Percentiles rank a stretch among this genome's conserved stretches.
These are phyloP conservation scores for Leccinum arenicola DNA, from an alignment of 768 basidiomycete species.

Conservation along the genomic window DNA sequence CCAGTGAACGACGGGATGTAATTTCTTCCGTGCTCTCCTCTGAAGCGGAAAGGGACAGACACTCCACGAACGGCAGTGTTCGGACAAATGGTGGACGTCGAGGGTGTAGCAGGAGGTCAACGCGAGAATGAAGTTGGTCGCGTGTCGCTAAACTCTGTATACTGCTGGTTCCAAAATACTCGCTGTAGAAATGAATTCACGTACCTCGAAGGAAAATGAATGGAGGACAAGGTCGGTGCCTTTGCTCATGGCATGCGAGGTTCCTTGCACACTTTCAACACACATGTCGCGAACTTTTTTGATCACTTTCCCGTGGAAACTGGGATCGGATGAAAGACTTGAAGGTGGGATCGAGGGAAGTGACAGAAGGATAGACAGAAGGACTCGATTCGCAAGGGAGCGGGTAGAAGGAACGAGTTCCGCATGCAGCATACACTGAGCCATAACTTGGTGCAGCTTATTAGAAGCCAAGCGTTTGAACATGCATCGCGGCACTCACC, in stretches of 20 bases:
- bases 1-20: slow-evolving; percentile 42
- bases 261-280: slow-evolving; percentile 50
- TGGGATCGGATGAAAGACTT: slow-evolving; percentile 50
- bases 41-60: slow-evolving; percentile 54
- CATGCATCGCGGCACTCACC: slow-evolving; percentile 40
- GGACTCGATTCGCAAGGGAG: slow-evolving; percentile 56
- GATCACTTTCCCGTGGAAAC: slow-evolving; percentile 45
- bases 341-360: slow-evolving; percentile 56
- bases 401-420: slow-evolving; percentile 51
- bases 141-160: slow-evolving; percentile 17
- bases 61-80: slow-evolving; percentile 60
- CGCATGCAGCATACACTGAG: slow-evolving; percentile 45
- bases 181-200: slow-evolving; percentile 8
- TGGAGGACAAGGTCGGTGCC: slow-evolving; percentile 55
- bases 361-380: slow-evolving; percentile 55
- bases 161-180: neutral
- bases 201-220: slow-evolving; percentile 35
- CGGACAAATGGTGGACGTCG: slow-evolving; percentile 75
- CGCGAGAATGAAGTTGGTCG: slow-evolving; percentile 30
- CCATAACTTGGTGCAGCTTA: slow-evolving; percentile 43
- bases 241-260: slow-evolving; percentile 57
- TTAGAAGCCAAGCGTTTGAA: neutral
- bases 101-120: slow-evolving; percentile 74
- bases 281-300: slow-evolving; percentile 47
- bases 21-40: slow-evolving; percentile 68